Base-by-base conservation (phyloP, 2,329 filamentous ascomycete species). In the Ascochyta lentis region DNA sequence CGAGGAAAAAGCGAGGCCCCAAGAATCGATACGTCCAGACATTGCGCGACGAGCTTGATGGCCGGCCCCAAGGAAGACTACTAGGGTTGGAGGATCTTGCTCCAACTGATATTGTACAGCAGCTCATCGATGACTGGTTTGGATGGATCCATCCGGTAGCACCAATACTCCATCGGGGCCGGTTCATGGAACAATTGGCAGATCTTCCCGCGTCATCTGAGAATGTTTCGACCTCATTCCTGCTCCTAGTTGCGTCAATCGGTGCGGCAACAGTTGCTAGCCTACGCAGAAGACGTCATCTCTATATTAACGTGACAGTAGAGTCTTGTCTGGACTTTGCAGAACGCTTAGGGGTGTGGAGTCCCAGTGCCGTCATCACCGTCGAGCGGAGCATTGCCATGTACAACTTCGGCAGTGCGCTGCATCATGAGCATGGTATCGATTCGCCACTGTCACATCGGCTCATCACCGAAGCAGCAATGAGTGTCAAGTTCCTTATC, bases 131-230 rank as follows among this genome's bases (percentile, higher is more conserved):
- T 39, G 63, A 66, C 52, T 66, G 63, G 63, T 66, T 66, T 53
- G 61, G 51, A 8, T 63, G 58, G 58, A 59, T 66, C 22, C 61
- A 66, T 54, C 63, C 63, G 10, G 58, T 66, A 3, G 63, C 63
- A 22, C 63, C 63, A 12, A 44, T 64, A 16, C 42, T 64, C 22
- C 59, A 63, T 24, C 55, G 37, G 2, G 39, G 35, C 39, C 54
- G 38, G 6, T 58, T 66, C 34, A 42, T 63, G 43, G 44, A 41
- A 34, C 41, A 41, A 15, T 8, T 59, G 16, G 10, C 23, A 19
- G 37, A 45, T 1, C 48, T 19, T 8, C 38, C 48, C 9, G 9
- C 15, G 13, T 37, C 43, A 23, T 27, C 31, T 19, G 19, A 23
- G 6, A 24, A 35, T 19, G 31, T 44, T 15, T 29, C 51, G 8